A percentile compares a stretch with the other conserved stretches of the same genome.
These are phyloP conservation scores for Hondaea fermentalgiana DNA, from an alignment of 108 stramenopile genomes.

Conservation along the genomic window DNA sequence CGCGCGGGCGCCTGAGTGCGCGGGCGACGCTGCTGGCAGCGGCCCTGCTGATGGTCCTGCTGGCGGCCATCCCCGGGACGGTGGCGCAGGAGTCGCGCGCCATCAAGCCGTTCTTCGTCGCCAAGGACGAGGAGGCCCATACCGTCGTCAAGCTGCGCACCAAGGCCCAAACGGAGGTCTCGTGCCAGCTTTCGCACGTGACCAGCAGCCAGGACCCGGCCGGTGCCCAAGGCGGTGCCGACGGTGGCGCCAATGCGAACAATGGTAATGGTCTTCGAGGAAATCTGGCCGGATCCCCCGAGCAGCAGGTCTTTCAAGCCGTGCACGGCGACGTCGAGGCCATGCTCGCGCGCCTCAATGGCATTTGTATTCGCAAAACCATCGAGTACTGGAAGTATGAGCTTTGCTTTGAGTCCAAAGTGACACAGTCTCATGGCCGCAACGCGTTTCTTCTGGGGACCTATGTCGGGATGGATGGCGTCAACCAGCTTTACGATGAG, in stretches of 20 bases:
- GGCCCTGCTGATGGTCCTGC: not conserved
- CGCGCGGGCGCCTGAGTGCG: not conserved
- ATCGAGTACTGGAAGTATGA: not conserved
- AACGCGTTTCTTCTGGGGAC: not conserved
- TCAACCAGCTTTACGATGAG: not conserved
- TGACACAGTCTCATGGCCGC: slow-evolving; percentile 1
- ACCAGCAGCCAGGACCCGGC: not conserved
- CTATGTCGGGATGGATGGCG: not conserved
- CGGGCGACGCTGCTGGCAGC: not conserved
- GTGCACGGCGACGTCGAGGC: not conserved
- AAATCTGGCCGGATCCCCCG: not conserved
- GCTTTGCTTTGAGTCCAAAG: not conserved
- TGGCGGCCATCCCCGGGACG: not conserved
- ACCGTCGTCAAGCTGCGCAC: not conserved
- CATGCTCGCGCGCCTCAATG: not conserved
- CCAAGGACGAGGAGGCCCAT: not conserved
- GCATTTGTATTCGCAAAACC: not conserved
- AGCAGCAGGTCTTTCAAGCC: slow-evolving; percentile 4
- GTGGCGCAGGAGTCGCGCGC: not conserved
- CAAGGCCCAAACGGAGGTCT: not conserved
- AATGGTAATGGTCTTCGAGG: no score
- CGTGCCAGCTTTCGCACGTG: not conserved
- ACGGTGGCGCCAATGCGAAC: not conserved
- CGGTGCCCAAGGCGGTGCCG: not conserved
- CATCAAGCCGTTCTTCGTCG: not conserved